Base-by-base conservation (phyloP, 345 rosid genomes). In the Garcia nutans region DNA sequence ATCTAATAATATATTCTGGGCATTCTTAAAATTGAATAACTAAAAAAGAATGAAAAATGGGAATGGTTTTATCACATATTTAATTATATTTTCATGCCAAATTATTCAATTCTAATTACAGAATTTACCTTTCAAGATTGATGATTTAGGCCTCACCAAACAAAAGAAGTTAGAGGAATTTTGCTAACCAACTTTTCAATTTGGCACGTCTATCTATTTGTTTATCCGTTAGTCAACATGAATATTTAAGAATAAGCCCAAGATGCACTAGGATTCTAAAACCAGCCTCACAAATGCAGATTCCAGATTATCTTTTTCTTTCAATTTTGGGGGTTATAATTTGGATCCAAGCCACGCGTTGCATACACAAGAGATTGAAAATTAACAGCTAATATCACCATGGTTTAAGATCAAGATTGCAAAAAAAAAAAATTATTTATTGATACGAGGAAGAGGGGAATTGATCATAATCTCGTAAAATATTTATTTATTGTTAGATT, bases 261-360 rank as follows among this genome's bases (percentile, higher is more conserved):
- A 31, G 50, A 1, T 70, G 13, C 59, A 47, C 20, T 26, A 10
- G 63, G 73, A 54, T 54, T 70, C 73, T 70, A 41, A 57, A 56
- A 71, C 10, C 50, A 31, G 28, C 62, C 12, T 56, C 41, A 37
- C 13, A 12, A 16, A 10, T 11, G 11, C 31, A 26, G 61, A 70
- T 31, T 70, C 47, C 67, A 24, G 56, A 26, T n/a, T 47, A 26
- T 47, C 2, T 16, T 19, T 2, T 37, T 37, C 41, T 37, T 37
- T 5, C 41, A 37, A n/a, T n/a, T n/a, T n/a, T n/a, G n/a, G n/a
- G n/a, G n/a, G n/a, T n/a, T n/a, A n/a, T n/a, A n/a, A n/a, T n/a
- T n/a, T n/a, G n/a, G n/a, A n/a, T n/a, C n/a, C n/a, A n/a, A n/a
- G n/a, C n/a, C n/a, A n/a, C n/a, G n/a, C n/a, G n/a, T n/a, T n/a